Conservation (phyloP, 352 stramenopile species). For the Globisporangium carolinianum region DNA sequence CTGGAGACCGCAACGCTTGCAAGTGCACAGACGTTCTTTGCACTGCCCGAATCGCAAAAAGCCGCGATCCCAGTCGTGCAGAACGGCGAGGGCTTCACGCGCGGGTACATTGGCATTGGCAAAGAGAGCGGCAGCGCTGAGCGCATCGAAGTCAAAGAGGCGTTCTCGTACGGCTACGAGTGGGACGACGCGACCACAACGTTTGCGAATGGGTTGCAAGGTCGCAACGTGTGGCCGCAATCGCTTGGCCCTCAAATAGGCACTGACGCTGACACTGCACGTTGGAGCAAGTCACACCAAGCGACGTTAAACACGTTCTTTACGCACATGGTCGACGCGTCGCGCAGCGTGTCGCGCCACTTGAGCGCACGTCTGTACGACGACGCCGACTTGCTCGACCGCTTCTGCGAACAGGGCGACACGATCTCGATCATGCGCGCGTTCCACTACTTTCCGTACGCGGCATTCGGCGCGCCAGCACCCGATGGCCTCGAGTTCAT, state of each 20-base stretch:
- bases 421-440: slow-evolving; percentile 83
- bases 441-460: slow-evolving; percentile 84
- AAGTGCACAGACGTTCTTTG: slow-evolving; percentile 52
- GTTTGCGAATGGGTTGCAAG: slow-evolving; percentile 60
- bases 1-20: slow-evolving; percentile 47
- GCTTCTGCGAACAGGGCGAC: slow-evolving; percentile 54
- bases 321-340: slow-evolving; percentile 41
- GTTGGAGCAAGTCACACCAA: slow-evolving; percentile 29
- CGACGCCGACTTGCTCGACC: slow-evolving; percentile 40
- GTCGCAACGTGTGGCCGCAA: slow-evolving; percentile 63
- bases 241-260: neutral
- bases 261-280: neutral
- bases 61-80: slow-evolving; percentile 48
- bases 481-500: slow-evolving; percentile 62
- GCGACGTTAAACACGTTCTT: slow-evolving; percentile 53
- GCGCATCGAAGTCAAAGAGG: slow-evolving; percentile 76
- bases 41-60: slow-evolving; percentile 40
- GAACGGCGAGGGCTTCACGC: slow-evolving; percentile 67
- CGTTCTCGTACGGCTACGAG: slow-evolving; percentile 79
- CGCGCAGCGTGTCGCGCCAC: slow-evolving; percentile 35
- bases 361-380: slow-evolving; percentile 51
- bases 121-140: slow-evolving; percentile 75
- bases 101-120: slow-evolving; percentile 71
- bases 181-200: slow-evolving; percentile 22
- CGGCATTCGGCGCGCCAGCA: slow-evolving; percentile 31